phyloP scores from a whole-genome alignment of 2,329 filamentous ascomycete species.

The Colletotrichum godetiae region DNA sequence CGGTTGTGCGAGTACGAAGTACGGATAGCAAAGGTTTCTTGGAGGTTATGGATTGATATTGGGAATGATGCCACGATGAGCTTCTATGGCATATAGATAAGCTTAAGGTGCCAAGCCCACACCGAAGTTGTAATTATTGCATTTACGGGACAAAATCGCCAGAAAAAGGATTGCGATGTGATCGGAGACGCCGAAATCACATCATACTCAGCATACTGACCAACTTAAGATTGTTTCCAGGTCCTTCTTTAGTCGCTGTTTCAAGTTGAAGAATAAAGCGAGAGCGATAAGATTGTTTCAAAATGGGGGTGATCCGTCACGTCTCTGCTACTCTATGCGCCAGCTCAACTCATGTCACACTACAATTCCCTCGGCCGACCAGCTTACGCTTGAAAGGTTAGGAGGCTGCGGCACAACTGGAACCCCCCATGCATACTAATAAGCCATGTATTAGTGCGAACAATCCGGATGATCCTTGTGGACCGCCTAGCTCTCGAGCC shows the following conservation, averaged over 20 bases:
- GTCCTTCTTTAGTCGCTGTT: too few species aligned
- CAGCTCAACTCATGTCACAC: neutral
- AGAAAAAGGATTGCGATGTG: too few species aligned
- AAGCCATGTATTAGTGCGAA: neutral
- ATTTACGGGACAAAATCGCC: too few species aligned
- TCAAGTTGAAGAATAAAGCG: too few species aligned
- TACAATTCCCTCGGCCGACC: neutral
- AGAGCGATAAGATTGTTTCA: neutral
- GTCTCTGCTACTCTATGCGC: neutral
- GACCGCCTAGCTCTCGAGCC: neutral
- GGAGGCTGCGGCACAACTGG: neutral
- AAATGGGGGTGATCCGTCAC: neutral
- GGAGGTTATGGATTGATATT: too few species aligned
- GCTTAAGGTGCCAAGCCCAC: neutral
- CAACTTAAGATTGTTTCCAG: too few species aligned
- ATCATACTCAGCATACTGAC: too few species aligned
- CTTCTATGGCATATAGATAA: neutral
- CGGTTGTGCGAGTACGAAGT: too few species aligned
- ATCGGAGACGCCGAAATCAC: too few species aligned
- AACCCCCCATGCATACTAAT: neutral
- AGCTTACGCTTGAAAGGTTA: neutral
- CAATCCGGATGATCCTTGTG: neutral
- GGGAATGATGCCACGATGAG: neutral
- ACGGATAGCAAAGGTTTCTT: too few species aligned
- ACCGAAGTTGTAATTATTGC: too few species aligned